Evolutionary conservation across 2,329 filamentous ascomycete species (phyloP).

Genomic region (Helotiales sp.): DNA sequence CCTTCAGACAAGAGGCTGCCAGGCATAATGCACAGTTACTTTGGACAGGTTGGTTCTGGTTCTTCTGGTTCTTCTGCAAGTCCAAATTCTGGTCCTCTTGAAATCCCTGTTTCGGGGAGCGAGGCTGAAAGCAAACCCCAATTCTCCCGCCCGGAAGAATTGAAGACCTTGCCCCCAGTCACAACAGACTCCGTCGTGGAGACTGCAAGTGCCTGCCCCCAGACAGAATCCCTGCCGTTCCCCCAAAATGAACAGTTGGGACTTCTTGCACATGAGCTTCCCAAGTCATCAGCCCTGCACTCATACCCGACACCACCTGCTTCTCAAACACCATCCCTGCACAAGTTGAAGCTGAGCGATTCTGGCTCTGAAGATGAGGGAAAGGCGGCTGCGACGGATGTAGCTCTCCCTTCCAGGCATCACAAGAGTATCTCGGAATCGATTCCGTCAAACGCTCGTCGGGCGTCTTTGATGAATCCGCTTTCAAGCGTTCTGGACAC

Average conservation of each 20-base stretch:
- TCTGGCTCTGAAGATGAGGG: conserved; percentile 47
- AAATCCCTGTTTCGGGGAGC: conserved; percentile 37
- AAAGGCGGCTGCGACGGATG: conserved; percentile 43
- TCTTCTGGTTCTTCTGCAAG: conserved; percentile 55
- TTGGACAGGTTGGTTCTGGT: conserved; percentile 97
- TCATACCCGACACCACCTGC: conserved; percentile 64
- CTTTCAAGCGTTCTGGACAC: conserved; percentile 68
- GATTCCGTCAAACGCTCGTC: conserved; percentile 49
- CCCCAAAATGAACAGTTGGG: conserved; percentile 34
- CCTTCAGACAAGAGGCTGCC: conserved; percentile 93
- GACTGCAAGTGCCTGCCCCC: conserved; percentile 31
- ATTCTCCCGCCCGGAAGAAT: conserved; percentile 32
- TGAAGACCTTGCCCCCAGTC: conserved; percentile 34
- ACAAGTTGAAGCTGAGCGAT: conserved; percentile 50
- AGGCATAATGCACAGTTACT: conserved; percentile 93
- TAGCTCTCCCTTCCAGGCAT: conserved; percentile 42
- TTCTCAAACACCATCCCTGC: conserved; percentile 54
- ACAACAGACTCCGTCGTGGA: conserved; percentile 37
- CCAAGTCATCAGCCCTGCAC: conserved; percentile 37
- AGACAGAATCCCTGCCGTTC: conserved; percentile 33
- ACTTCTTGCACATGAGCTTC: conserved; percentile 34
- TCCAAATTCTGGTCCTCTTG: conserved; percentile 40
- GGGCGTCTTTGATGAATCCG: conserved; percentile 57
- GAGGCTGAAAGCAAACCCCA: conserved; percentile 31
- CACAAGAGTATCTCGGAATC: conserved; percentile 53